Percentiles rank a stretch among this genome's conserved stretches.
Conservation (phyloP, 192 early-diverging fungal species). For the Pilobolus umbonatus region DNA sequence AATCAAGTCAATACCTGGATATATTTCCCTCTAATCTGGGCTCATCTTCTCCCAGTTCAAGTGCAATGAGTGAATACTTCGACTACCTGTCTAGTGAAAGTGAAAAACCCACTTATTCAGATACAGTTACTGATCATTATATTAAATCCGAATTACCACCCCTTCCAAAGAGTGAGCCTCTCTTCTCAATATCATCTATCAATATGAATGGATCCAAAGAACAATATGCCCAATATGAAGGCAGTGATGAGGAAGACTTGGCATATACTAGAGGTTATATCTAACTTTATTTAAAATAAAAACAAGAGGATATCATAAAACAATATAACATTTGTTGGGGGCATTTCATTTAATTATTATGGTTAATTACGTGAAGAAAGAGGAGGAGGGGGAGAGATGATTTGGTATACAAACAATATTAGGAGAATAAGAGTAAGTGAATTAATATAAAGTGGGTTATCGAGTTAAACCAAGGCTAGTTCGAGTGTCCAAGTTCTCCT, state of each 20-base stretch:
- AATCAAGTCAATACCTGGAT: too few species aligned
- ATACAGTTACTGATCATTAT: constrained; percentile 2
- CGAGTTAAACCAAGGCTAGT: constrained; percentile 55
- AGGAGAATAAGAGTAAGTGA: background rate
- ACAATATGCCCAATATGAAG: too few species aligned
- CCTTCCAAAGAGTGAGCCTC: too few species aligned
- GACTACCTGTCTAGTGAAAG: too few species aligned
- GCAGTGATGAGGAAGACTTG: constrained; percentile 4
- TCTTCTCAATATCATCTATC: too few species aligned
- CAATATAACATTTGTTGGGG: background rate
- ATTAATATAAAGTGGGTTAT: too few species aligned
- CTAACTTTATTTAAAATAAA: constrained; percentile 5
- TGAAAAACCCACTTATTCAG: too few species aligned
- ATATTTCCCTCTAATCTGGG: too few species aligned
- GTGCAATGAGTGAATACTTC: too few species aligned
- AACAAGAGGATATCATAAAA: background rate
- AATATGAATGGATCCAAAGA: too few species aligned
- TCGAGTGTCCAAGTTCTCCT: constrained; percentile 78
- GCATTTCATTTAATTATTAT: background rate
- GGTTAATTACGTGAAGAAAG: too few species aligned
- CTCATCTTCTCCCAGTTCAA: too few species aligned
- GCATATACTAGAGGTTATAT: background rate
- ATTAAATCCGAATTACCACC: constrained; percentile 19
- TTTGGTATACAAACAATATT: constrained; percentile 1
- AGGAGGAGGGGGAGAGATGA: background rate